Evolutionary conservation across 2,329 filamentous ascomycete genomes (phyloP), one percentile per base, ranked within the genome.

Genomic region (Trichophyton benhamiae): DNA sequence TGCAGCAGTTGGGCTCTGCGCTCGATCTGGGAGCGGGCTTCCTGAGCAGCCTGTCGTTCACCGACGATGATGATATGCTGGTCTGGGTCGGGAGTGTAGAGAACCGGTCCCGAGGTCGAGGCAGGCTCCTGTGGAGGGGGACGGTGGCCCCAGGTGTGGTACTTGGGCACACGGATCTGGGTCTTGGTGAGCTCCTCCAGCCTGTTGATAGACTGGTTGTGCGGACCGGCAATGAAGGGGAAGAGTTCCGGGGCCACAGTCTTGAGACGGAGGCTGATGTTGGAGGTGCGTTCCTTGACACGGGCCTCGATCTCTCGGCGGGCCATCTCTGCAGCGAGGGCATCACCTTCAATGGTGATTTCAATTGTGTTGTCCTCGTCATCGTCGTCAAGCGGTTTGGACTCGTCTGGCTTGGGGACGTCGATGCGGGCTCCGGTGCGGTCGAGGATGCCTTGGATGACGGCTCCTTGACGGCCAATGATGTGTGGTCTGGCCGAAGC

Each of bases 171-270:
- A 61, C 88, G 84, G 65, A 99, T 81, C 71, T 88, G 87, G 41
- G 96, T 80, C 64, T 89, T 88, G 64, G 87, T 87, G 64, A 83
- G 83, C 63, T 85, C 77, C 74, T 92, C 87, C 59, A 96, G 79
- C 42, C 82, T 81, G 65, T 83, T 80, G 61, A 89, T 76, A 58
- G 84, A 78, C 55, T 82, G 78, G 71, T 91, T 89, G 72, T 87
- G 83, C 8, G 87, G 84, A 57, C 91, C 91, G 25, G 90, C 87
- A 73, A 99, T 87, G 79, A 99, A 99, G 59, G 92, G 92, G 76
- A 94, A 99, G 75, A 94, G 95, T 72, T 96, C 91, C 27, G 90
- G 83, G 6, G 94, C 91, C 63, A 99, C 87, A 57, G 86, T 85
- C 74, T 87, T 89, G 66, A 99, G 76, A 68, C 88, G 89, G 62